Base-by-base conservation (phyloP, 169 alveolate genomes). In the Nephromyces sp. region DNA sequence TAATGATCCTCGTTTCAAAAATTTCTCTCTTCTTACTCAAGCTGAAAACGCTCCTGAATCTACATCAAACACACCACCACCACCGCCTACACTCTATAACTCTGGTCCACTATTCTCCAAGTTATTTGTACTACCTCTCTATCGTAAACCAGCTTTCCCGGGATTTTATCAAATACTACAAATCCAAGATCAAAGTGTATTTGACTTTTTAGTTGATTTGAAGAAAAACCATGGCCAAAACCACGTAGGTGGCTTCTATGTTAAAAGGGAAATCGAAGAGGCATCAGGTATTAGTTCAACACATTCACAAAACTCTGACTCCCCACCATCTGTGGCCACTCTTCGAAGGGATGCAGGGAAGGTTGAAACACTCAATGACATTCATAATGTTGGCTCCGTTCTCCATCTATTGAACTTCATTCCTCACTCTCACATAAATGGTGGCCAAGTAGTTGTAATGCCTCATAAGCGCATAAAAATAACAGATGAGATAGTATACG, bases 121-220 rank as follows among this genome's bases (percentile, higher is more conserved):
- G 1, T 63, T 85, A 32, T 74, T 80, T 6, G 92, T 89, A 5
- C 69, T 86, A 27, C 89, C 85, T 4, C 70, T 86, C 70, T 82
- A 75, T 51, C 79, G 88, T 30, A 82, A 85, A 66, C 92, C 92
- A 0, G 91, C 91, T 2, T 86, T 86, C 57, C 92, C 92, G 0
- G 92, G 92, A 1, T 86, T 85, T 76, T 86, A 78, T 62, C 92
- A 86, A 64, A 84, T 86, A 25, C 77, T 86, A 33, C 92, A 86
- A 64, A 74, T 85, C 6, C 90, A 84, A 24, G 90, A 85, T 75
- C 89, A 71, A 0, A 70, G 68, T 34, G 74, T 74, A 2, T 72
- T 72, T 2, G 78, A 72, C n/a, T 66, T 34, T 2, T 66, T 72
- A 6, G 78, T 72, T 22, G 43, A 68, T 27, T 68, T 34, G 64